Evolutionary conservation across 1,284 basidiomycete species (phyloP).

Genomic region (Ustilago sp.): DNA sequence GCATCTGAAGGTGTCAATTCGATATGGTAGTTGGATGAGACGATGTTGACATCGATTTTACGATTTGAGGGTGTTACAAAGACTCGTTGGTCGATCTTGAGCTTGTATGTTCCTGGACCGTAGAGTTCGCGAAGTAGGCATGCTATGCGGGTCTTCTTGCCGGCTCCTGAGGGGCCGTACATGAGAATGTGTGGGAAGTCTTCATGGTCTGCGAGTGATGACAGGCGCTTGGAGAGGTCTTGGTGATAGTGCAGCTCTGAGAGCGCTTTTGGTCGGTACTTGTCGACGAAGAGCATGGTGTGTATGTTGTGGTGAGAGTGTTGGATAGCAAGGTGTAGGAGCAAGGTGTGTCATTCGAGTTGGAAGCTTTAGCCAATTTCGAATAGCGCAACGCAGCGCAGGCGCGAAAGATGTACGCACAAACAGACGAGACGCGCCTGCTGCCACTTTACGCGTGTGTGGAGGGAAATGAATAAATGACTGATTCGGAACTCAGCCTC

Average conservation of each 20-base stretch:
- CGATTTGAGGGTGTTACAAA: constrained; percentile 94
- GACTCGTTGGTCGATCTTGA: constrained; percentile 97
- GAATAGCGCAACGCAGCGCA: not conserved
- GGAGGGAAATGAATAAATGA: not conserved
- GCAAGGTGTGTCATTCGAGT: constrained; percentile 2
- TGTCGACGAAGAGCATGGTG: constrained; percentile 66
- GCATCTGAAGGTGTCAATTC: constrained; percentile 98
- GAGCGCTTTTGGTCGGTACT: constrained; percentile 89
- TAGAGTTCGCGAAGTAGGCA: constrained; percentile 85
- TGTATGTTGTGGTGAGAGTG: not conserved
- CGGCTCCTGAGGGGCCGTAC: constrained; percentile 96
- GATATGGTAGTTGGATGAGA: constrained; percentile 91
- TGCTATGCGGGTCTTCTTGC: constrained; percentile 95
- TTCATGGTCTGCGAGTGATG: constrained; percentile 74
- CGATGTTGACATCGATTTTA: constrained; percentile 95
- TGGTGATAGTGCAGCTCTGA: constrained; percentile 90
- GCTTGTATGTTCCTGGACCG: constrained; percentile 92
- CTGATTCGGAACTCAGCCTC: constrained; percentile 1
- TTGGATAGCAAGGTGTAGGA: not conserved
- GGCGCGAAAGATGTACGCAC: constrained; percentile 6
- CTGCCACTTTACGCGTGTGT: constrained; percentile 7
- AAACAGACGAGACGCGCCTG: not conserved
- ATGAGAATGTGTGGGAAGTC: constrained; percentile 99
- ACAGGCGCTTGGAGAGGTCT: constrained; percentile 82
- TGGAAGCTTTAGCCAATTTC: constrained; percentile 3